Conservation (phyloP, 352 stramenopile genomes). For the Globisporangium nunn region DNA sequence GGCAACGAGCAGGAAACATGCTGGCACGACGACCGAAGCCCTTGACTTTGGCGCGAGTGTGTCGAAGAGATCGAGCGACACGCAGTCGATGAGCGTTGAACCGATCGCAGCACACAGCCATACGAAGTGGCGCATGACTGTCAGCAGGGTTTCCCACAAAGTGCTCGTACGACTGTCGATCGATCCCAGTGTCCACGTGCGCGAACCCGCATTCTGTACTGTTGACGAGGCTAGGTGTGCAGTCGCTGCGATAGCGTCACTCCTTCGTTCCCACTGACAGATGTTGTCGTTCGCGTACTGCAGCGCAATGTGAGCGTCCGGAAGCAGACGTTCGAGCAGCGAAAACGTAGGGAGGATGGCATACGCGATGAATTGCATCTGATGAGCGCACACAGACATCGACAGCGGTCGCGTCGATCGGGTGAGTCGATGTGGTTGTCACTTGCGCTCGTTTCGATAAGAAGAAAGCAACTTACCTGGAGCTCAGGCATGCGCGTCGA, state of each 20-base stretch:
- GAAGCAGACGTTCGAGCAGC: constrained; percentile 14
- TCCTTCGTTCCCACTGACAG: constrained; percentile 11
- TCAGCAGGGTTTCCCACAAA: background rate
- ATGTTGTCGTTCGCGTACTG: constrained; percentile 11
- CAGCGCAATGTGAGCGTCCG: constrained; percentile 7
- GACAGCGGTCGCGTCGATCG: too few relatives aligned
- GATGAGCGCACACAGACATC: background rate
- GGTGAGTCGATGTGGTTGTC: background rate
- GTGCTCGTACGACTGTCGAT: background rate
- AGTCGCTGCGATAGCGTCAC: background rate
- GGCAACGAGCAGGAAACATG: background rate
- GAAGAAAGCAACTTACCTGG: constrained; percentile 2
- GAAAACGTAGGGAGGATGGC: constrained; percentile 20
- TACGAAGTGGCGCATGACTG: too few relatives aligned
- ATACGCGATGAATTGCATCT: constrained; percentile 26
- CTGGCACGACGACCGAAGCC: background rate
- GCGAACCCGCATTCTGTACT: background rate
- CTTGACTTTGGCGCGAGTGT: background rate
- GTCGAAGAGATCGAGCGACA: background rate
- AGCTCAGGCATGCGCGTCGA: constrained; percentile 17
- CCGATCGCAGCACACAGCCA: background rate
- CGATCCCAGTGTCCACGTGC: background rate
- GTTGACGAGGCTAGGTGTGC: background rate
- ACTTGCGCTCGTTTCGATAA: background rate
- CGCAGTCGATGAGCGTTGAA: background rate